Evolutionary conservation across 805 yeast genomes (phyloP), one percentile per base, ranked within the genome.

Genomic region (Starmera dryadoides): DNA sequence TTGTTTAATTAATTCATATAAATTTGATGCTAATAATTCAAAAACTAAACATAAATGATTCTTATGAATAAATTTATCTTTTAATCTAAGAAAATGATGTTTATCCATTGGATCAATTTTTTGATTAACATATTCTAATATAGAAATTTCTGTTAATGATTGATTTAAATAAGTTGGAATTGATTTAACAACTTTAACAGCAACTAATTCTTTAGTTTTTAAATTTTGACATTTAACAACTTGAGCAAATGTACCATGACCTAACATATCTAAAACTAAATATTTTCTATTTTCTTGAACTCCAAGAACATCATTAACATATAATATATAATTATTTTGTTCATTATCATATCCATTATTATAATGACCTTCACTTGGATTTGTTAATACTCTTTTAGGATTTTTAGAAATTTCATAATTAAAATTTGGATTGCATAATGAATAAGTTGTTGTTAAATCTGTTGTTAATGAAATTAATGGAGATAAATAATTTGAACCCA

Each of bases 161-260:
- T 94, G 98, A 55, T 86, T 88, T 58, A 88, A 69, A 54, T 83
- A 89, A 9, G 94, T 96, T 5, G 95, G 86, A 55, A 84, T 84
- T 28, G 95, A 83, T 58, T 91, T 93, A 42, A 93, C 86, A 33
- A 93, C 94, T 62, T 93, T 93, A 29, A 93, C 94, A 1, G 98
- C 98, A 20, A 89, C 86, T 17, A 91, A 76, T 45, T 86, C 91
- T 55, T 87, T 93, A 1, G 58, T 55, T 35, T 60, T 62, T 45
- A 68, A 47, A 50, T 79, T 75, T 58, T 86, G 95, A 62, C 97
- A 91, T 63, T 91, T 93, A 32, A 89, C 94, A 35, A 93, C 99
- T 63, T 93, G 98, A 9, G 98, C 98, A 69, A 93, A 93, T 1
- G 98, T 89, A 3, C 99, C 99, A 45, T 89, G 91, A 1, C 99